Evolutionary conservation across 2,329 filamentous ascomycete genomes (phyloP).

Genomic region (Leptographium galeiforme): DNA sequence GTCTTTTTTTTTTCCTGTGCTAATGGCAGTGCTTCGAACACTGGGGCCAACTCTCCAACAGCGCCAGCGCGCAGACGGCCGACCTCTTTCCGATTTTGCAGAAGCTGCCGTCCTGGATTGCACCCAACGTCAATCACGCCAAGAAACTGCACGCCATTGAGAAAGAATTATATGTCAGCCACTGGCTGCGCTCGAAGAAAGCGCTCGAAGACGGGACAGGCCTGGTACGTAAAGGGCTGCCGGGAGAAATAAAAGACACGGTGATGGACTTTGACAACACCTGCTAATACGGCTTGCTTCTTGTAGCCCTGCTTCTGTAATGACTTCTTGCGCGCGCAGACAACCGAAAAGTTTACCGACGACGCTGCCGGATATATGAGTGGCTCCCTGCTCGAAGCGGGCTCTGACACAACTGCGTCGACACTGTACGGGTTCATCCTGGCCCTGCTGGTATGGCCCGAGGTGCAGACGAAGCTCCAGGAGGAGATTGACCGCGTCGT

Average conservation of each 20-base stretch:
- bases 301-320: constrained; percentile 3
- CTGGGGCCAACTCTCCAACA: not conserved
- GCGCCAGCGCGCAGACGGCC: constrained; percentile 1
- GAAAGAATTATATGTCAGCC: constrained; percentile 23
- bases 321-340: constrained; percentile 7
- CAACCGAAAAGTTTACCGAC: constrained; percentile 17
- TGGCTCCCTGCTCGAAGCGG: constrained; percentile 24
- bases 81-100: constrained; percentile 13
- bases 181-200: constrained; percentile 27
- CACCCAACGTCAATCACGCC: constrained; percentile 25
- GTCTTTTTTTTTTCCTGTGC: not conserved
- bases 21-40: not conserved
- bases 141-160: constrained; percentile 29
- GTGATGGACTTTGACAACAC: not conserved
- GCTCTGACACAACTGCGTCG: constrained; percentile 28
- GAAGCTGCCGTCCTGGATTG: constrained; percentile 26
- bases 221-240: constrained; percentile 7
- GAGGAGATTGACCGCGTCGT: constrained; percentile 27
- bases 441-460: constrained; percentile 30
- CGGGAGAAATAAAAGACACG: not conserved
- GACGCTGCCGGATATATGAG: constrained; percentile 18
- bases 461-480: constrained; percentile 25
- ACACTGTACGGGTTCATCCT: constrained; percentile 28
- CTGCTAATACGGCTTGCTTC: constrained; percentile 7
- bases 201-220: constrained; percentile 18